Evolutionary conservation across 305 asterid species (phyloP).

Genomic region (Fraxinus baroniana): DNA sequence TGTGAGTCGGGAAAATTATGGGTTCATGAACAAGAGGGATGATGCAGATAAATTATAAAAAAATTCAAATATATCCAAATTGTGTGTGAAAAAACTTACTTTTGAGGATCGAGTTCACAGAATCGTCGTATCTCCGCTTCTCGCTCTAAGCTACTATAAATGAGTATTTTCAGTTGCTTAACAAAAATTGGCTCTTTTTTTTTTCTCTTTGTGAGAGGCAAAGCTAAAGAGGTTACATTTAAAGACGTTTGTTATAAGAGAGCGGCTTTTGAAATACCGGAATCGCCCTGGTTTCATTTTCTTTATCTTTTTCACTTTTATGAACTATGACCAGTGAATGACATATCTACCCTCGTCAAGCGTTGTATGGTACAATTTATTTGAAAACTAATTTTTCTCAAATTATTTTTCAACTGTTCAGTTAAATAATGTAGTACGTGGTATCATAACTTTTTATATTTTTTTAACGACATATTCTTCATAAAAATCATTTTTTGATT

Average conservation of each 20-base stretch:
- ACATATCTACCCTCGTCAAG: slow-evolving; percentile 27
- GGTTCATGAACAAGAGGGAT: background rate
- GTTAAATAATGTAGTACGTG: background rate
- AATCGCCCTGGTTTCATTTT: slow-evolving; percentile 23
- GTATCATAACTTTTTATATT: too few species aligned
- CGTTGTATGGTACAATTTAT: background rate
- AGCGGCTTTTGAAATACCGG: slow-evolving; percentile 21
- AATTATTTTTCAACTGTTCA: too few species aligned
- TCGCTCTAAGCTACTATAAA: background rate
- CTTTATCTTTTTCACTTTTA: background rate
- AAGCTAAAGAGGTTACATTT: slow-evolving; percentile 20
- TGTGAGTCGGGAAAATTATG: background rate
- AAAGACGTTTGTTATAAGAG: slow-evolving; percentile 8
- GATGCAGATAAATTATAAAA: background rate
- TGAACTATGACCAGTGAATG: background rate
- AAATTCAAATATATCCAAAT: background rate
- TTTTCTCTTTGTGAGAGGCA: background rate
- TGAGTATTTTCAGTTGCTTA: background rate
- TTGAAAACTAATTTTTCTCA: too few species aligned
- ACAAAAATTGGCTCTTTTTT: background rate
- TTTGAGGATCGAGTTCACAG: background rate
- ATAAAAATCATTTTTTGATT: too few species aligned
- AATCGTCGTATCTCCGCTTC: background rate
- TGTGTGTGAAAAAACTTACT: slow-evolving; percentile 24
- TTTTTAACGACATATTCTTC: background rate